Evolutionary conservation across 257 asterid genomes (phyloP), one percentile per base, ranked within the genome.

Genomic region (Solanum sejunctum): DNA sequence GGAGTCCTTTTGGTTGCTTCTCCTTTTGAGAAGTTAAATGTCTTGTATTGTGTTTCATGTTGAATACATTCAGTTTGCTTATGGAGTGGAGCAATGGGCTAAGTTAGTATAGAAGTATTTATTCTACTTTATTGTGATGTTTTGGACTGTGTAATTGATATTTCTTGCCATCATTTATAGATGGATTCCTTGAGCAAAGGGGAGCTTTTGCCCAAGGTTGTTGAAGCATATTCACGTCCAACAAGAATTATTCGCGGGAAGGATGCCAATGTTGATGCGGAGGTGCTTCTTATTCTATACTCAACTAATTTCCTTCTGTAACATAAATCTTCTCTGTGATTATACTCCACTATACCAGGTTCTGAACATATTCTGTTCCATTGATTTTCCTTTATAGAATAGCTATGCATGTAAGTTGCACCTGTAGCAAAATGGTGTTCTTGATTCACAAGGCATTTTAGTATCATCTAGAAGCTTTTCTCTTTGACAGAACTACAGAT

Each of bases 171-270:
- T 84, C 63, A 20, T 69, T 56, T 85, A 75, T 91, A 96, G 99
- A 92, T 96, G 98, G 93, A 93, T 77, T 87, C 88, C 85, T 88
- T 96, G 85, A 93, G 93, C 71, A 90, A 89, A 86, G 94, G 94
- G 60, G 96, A 89, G 83, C 84, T 89, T 87, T 92, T 96, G 80
- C 90, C 97, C 55, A 93, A 89, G 90, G 89, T 96, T 82, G 88
- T 96, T 17, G 99, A 95, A 94, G 99, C 95, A 83, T 96, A 96
- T 92, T 96, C 98, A 90, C 98, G 99, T 70, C 99, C 99, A 75
- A 91, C 98, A 77, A 95, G 98, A 89, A 96, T 96, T 88, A 97
- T 93, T 73, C 98, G 98, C 28, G 98, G 98, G 73, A 93, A 96
- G 91, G 95, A 94, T 86, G 83, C 92, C 85, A 86, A 88, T 75